These are phyloP conservation scores for Terana coerulea DNA, from an alignment of 768 basidiomycete genomes.

Conservation along the genomic window DNA sequence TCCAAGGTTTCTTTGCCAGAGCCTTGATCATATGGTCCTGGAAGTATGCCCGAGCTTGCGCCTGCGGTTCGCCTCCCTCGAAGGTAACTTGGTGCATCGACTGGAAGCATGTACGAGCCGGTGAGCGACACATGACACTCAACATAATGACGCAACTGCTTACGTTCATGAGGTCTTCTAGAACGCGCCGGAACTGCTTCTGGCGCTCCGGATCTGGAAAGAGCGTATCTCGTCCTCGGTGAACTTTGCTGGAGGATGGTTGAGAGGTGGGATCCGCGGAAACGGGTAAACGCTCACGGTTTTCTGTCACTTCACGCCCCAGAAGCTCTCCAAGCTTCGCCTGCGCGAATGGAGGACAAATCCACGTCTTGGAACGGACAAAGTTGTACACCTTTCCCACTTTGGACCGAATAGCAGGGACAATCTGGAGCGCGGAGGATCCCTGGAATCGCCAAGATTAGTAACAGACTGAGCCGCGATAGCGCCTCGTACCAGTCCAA, in stretches of 20 bases:
- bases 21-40: background rate
- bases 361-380: slow-evolving; percentile 58
- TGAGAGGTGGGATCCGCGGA: background rate
- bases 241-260: slow-evolving; percentile 36
- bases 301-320: slow-evolving; percentile 31
- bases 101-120: background rate
- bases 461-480: background rate
- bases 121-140: too few species aligned
- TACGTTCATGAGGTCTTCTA: slow-evolving; percentile 50
- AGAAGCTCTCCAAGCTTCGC: slow-evolving; percentile 36
- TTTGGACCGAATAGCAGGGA: slow-evolving; percentile 50
- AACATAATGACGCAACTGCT: slow-evolving; percentile 4
- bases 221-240: slow-evolving; percentile 46
- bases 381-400: slow-evolving; percentile 49
- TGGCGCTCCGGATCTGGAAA: slow-evolving; percentile 47
- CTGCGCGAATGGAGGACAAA: slow-evolving; percentile 42
- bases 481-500: slow-evolving; percentile 45
- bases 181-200: slow-evolving; percentile 40
- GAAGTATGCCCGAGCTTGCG: background rate
- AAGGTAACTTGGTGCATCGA: background rate
- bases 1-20: slow-evolving; percentile 48
- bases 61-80: too few species aligned
- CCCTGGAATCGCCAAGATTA: slow-evolving; percentile 33
- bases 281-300: slow-evolving; percentile 34
- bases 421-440: slow-evolving; percentile 58